Evolutionary conservation across 768 basidiomycete genomes (phyloP).

Genomic region (Hygrophorus russula): DNA sequence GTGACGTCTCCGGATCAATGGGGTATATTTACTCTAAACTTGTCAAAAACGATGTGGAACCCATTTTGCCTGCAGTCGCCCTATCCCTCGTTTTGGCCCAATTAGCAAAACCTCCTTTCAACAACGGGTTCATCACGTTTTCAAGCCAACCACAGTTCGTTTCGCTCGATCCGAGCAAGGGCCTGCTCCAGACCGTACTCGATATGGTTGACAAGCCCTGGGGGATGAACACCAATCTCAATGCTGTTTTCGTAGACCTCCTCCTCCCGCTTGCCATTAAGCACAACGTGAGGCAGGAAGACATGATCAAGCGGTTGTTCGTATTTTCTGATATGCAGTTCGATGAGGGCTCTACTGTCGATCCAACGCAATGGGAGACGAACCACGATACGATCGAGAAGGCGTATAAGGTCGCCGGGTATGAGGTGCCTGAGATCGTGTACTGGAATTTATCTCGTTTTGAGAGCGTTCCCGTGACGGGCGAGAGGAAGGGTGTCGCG

Average conservation of each 20-base stretch:
- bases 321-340: conserved; percentile 79
- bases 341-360: conserved; percentile 21
- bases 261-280: conserved; percentile 49
- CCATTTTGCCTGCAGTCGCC: conserved; percentile 52
- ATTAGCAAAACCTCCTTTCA: conserved; percentile 53
- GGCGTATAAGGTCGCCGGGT: conserved; percentile 50
- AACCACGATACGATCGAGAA: conserved; percentile 46
- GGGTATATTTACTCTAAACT: conserved; percentile 16
- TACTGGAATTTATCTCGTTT: conserved; percentile 49
- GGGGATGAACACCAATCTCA: conserved; percentile 52
- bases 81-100: conserved; percentile 57
- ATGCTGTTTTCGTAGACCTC: conserved; percentile 50
- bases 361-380: conserved; percentile 39
- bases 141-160: conserved; percentile 39
- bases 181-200: conserved; percentile 25
- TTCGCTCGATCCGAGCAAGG: conserved; percentile 28
- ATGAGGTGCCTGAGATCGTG: conserved; percentile 62
- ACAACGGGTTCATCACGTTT: conserved; percentile 60
- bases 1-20: conserved; percentile 73
- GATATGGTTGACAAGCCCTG: conserved; percentile 27
- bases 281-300: conserved; percentile 46
- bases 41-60: conserved; percentile 15
- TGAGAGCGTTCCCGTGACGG: conserved; percentile 34
- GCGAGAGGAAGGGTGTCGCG: conserved; percentile 49
- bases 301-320: conserved; percentile 70